Base-by-base conservation (phyloP, 208 protist species). In the Trichomonas gallinae region DNA sequence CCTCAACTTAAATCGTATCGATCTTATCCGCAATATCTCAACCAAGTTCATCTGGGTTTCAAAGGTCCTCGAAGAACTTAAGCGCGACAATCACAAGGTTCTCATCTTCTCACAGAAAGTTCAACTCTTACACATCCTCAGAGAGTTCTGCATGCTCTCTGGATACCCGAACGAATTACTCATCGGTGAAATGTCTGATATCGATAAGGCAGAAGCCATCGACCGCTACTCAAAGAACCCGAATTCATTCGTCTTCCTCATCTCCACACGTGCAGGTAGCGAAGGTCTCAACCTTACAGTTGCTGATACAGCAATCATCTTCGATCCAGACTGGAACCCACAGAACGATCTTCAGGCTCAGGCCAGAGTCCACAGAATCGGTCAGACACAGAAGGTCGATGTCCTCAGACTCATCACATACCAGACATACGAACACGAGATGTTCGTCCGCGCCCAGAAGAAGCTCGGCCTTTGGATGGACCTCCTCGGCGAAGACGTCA, bases 281-380 rank as follows among this genome's bases (percentile, higher is more conserved):
- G 96, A 98, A 9, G 98, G 98, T 42, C 98, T 98, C 96, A 98
- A 98, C 97, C 91, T 98, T 36, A 98, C 97, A 0, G 97, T 97
- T 0, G 98, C 98, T 23, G 98, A 98, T 96, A 98, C 97, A 36
- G 98, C 98, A 44, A 97, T 98, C 81, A 98, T 98, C 42, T 98
- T 98, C 82, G 98, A 98, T 96, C 97, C 97, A 63, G 98, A 99
- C 97, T 99, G 98, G 98, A 99, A 99, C 97, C 99, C 99, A 42
- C 99, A 99, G 96, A 98, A 99, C 49, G 99, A 99, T 97, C 97
- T 99, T 13, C 99, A 99, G 97, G 99, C 99, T 17, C 98, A 98
- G 46, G 98, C 99, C 48, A 98, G 99, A 15, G 98, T 98, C 15
- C 99, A 99, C 97, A 98, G 99, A 96, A 99, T 99, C 63, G 99